Percentiles rank a stretch among this genome's conserved stretches.
Conservation (phyloP, 1,284 basidiomycete species). For the Ganoderma multipileum region DNA sequence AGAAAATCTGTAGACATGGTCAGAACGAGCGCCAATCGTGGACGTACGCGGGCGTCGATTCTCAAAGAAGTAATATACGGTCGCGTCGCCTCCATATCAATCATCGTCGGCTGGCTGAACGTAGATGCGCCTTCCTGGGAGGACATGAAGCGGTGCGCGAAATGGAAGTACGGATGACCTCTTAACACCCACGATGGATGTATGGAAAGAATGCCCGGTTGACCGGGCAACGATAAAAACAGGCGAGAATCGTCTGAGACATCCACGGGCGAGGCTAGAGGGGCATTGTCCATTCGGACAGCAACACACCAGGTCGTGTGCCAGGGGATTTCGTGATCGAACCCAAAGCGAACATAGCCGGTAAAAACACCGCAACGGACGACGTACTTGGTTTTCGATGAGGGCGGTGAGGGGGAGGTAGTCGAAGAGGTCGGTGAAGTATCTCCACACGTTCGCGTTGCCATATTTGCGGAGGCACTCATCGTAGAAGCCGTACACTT, state of each 20-base stretch:
- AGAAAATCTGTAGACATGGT: constrained; percentile 85
- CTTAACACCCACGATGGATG: neutral
- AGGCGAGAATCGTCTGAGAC: constrained; percentile 1
- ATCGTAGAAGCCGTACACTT: constrained; percentile 99
- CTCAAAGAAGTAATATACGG: neutral
- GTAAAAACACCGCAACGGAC: constrained; percentile 5
- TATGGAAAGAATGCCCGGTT: neutral
- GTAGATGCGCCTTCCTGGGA: neutral
- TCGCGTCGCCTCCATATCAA: neutral
- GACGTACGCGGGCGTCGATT: constrained; percentile 5
- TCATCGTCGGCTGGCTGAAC: neutral
- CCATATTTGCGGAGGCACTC: constrained; percentile 99
- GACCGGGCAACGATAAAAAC: constrained; percentile 6
- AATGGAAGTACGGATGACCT: neutral
- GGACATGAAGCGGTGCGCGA: neutral
- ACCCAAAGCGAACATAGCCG: constrained; percentile 6
- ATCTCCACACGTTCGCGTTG: constrained; percentile 99
- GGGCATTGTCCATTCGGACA: too few species aligned
- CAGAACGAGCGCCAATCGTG: constrained; percentile 6
- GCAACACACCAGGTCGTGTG: constrained; percentile 16
- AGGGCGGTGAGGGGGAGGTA: constrained; percentile 96
- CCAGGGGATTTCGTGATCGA: constrained; percentile 2
- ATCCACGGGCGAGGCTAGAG: neutral
- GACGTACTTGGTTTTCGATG: constrained; percentile 96
- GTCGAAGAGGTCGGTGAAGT: constrained; percentile 99